phyloP scores from a whole-genome alignment of 2,329 filamentous ascomycete genomes.

The Cryphonectria nitschkei region DNA sequence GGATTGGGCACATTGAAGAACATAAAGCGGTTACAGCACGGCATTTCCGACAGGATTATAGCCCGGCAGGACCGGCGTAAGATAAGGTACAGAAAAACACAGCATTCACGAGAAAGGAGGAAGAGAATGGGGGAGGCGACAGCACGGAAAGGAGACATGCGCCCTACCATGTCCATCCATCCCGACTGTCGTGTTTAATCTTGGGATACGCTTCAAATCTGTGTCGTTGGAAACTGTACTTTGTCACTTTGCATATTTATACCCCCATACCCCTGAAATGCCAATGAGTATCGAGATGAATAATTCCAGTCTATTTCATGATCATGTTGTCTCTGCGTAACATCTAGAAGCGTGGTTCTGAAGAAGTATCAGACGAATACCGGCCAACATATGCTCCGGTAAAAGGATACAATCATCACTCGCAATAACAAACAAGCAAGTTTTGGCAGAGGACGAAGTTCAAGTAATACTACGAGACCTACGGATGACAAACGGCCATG shows the following conservation, averaged over 20 bases:
- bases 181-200: neutral
- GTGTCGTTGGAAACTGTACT: neutral
- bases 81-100: neutral
- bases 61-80: neutral
- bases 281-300: neutral
- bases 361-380: neutral
- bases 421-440: neutral
- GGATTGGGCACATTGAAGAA: neutral
- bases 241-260: constrained; percentile 1
- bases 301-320: neutral
- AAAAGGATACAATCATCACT: neutral
- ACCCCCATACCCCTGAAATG: constrained; percentile 2
- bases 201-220: neutral
- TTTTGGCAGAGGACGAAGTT: neutral
- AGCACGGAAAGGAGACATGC: neutral
- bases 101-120: neutral
- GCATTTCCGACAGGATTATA: neutral
- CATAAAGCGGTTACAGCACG: neutral
- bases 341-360: neutral
- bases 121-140: neutral
- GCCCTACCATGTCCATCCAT: neutral
- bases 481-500: neutral
- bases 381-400: neutral
- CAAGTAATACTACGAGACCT: neutral
- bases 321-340: neutral